Base-by-base conservation (phyloP, 441 rosid genomes). In the Euphorbia celastroides region DNA sequence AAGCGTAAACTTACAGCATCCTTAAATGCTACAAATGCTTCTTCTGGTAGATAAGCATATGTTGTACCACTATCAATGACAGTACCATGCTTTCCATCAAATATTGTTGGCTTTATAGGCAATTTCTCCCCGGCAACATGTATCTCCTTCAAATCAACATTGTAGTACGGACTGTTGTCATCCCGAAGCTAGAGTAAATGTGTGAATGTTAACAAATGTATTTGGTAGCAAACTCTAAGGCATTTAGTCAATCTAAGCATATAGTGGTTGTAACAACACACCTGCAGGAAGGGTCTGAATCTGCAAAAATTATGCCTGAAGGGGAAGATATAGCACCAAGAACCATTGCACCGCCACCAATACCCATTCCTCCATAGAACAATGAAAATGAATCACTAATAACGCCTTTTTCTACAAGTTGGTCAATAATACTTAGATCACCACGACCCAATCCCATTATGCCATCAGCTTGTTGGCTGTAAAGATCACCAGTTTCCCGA, bases 181-280 rank as follows among this genome's bases (percentile, higher is more conserved):
- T 83, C 90, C 90, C 89, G 84, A 87, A 86, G 87, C 94, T 87
- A 86, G 83, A 85, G 96, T 87, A 93, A 90, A 88, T 90, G 87
- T 69, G 86, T 85, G 94, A 85, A 86, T 87, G 74, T 83, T 76
- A 80, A 80, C 79, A 77, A 86, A 75, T 69, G 72, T 80, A 82
- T 73, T 75, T 69, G 81, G 82, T 72, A 81, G 83, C 78, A 69
- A 81, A 82, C 68, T 65, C 77, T 64, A 76, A 50, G 74, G 32
- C 41, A 30, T 44, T 32, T 44, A 32, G 41, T n/a, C n/a, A n/a
- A n/a, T n/a, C n/a, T n/a, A n/a, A n/a, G n/a, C n/a, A n/a, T n/a
- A n/a, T n/a, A 69, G 38, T 65, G 58, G 20, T 14, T 69, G 62
- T 38, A 72, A 63, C 70, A 80, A 74, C 88, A 67, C 80, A 90